Evolutionary conservation across 768 basidiomycete genomes (phyloP), one percentile per base, ranked within the genome.

Genomic region (Suillus occidentalis): DNA sequence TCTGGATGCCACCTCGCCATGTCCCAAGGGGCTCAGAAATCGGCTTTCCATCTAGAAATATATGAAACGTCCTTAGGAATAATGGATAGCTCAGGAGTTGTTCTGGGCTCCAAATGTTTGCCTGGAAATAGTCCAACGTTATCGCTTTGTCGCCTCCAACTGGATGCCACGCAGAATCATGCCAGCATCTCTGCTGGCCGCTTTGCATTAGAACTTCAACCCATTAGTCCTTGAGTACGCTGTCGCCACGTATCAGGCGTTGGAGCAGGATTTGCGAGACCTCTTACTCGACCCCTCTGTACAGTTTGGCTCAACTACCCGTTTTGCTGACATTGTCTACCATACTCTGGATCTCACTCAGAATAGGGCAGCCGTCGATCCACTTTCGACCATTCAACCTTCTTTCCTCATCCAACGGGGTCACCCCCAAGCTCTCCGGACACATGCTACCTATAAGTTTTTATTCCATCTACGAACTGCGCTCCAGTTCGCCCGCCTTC

Each of bases 351-450:
- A 42, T 59, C 77, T 77, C 60, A 87, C 88, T n/a, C 76, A 78
- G 36, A 76, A 83, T 37, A 76, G 81, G 28, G 72, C 85, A 4
- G 76, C 86, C 36, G 80, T 91, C 8, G 91, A 95, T 72, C 90
- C 92, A 9, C 80, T 93, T 16, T 94, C 94, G 25, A 87, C 91
- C 39, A 92, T 88, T 37, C 92, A 94, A 57, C 91, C 92, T 7
- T 94, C 93, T 3, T 93, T 87, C 72, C 82, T 96, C 40, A 86
- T 95, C 31, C 92, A 92, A 72, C 85, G 82, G 53, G 93, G 93
- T 6, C 75, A 82, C 10, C 89, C 92, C 9, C 84, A 89, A 55
- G 72, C 81, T 42, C 73, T 94, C 58, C 90, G 95, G 31, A 84
- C 84, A 31, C 88, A 92, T 66, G 76, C 84, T 0, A 82, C 84